Base-by-base conservation (phyloP, 2,329 filamentous ascomycete genomes). In the Aspergillus luchuensis region DNA sequence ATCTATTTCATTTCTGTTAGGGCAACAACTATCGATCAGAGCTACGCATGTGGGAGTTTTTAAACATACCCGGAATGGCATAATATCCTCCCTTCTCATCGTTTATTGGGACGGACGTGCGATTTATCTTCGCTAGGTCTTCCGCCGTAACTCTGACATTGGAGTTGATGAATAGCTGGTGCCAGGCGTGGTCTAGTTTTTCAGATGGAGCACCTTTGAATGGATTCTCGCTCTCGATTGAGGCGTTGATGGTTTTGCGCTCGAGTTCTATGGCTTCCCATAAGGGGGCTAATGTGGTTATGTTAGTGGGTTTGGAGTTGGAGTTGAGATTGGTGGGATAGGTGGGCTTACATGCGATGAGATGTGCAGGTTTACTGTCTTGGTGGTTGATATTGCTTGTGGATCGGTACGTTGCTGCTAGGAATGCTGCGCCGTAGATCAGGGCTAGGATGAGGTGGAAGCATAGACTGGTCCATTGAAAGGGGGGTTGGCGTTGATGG, bases 31-130 rank as follows among this genome's bases (percentile, higher is more conserved):
- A 2, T 8, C 2, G 13, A 19, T 28, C 1, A n/a, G 6, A 4
- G 8, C 10, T 13, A 7, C 8, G 1, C 10, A 33, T 11, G 2
- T 3, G 8, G 3, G 11, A 5, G 8, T 2, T 21, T 7, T 5
- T 28, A 8, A 3, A 39, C 33, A 6, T 52, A 52, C 50, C 50
- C 1, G 50, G 50, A 23, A 52, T 52, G 8, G 50, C 50, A 39
- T 52, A 52, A 13, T 23, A 39, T 1, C 50, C 50, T 3, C 50
- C 50, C 50, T 52, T 52, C 19, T 52, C 50, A 39, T 52, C 50
- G 25, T 39, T 21, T 2, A 52, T 39, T 2, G 50, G 50, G 17
- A 52, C 50, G 1, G 50, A 52, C 1, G 50, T 52, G 4, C 50
- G 50, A 38, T 39, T 39, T 2, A 52, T 52, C 33, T 23, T 33